These are phyloP conservation scores for Diddensiella caesifluorescens DNA, from an alignment of 805 yeast species.

Conservation along the genomic window DNA sequence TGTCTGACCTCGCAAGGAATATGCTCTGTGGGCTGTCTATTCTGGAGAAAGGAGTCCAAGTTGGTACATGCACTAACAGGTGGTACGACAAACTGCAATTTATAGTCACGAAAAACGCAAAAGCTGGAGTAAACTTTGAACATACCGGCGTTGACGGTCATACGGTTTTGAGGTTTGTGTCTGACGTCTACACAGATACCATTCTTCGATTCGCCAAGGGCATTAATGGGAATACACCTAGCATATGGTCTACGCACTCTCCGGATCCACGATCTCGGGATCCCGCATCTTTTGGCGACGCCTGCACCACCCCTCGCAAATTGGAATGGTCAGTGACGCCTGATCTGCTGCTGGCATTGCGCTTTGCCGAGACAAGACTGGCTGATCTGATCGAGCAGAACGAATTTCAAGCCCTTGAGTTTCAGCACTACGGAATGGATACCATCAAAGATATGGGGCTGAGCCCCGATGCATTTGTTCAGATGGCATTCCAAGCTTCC, in stretches of 20 bases:
- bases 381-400: slow-evolving; percentile 85
- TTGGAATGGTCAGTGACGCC: slow-evolving; percentile 82
- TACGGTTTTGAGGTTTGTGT: slow-evolving; percentile 80
- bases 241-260: slow-evolving; percentile 55
- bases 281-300: slow-evolving; percentile 41
- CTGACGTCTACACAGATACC: slow-evolving; percentile 88
- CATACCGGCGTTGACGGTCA: slow-evolving; percentile 94
- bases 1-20: slow-evolving; percentile 62
- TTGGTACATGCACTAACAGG: slow-evolving; percentile 89
- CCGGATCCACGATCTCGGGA: slow-evolving; percentile 44
- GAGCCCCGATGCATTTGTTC: slow-evolving; percentile 92
- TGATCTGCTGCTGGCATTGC: slow-evolving; percentile 68
- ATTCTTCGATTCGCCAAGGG: slow-evolving; percentile 79
- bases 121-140: slow-evolving; percentile 90
- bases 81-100: slow-evolving; percentile 93
- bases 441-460: slow-evolving; percentile 77
- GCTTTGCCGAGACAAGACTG: slow-evolving; percentile 87
- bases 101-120: slow-evolving; percentile 80
- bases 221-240: slow-evolving; percentile 70
- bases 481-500: slow-evolving; percentile 90
- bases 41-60: slow-evolving; percentile 79
- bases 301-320: slow-evolving; percentile 69
- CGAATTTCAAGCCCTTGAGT: slow-evolving; percentile 78
- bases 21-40: slow-evolving; percentile 82
- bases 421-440: slow-evolving; percentile 59